Percentiles rank a stretch among this genome's conserved stretches.
These are phyloP conservation scores for Lepiota venenata DNA, from an alignment of 768 basidiomycete species.

Conservation along the genomic window DNA sequence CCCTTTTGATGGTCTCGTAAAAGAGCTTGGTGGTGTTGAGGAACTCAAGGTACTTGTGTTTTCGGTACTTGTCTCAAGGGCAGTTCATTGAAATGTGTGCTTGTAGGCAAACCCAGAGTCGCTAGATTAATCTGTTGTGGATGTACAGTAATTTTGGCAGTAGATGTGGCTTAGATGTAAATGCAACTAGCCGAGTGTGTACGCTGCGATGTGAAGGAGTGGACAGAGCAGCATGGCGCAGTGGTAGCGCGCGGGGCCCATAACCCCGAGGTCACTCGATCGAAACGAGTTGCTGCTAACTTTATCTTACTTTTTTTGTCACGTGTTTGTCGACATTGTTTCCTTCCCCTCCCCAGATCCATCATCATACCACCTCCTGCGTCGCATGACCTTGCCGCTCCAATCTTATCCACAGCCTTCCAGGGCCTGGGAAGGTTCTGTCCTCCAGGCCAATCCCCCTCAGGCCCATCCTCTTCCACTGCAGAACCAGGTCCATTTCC, in stretches of 20 bases:
- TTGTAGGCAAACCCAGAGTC: constrained; percentile 50
- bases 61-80: not conserved
- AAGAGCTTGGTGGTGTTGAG: constrained; percentile 75
- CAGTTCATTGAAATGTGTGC: constrained; percentile 27
- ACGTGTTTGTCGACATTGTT: not conserved
- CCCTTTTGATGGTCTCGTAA: constrained; percentile 71
- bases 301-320: no score
- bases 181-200: no score
- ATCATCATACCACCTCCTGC: no score
- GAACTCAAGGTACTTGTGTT: constrained; percentile 73
- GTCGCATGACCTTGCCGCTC: constrained; percentile 14
- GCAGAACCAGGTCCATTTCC: constrained; percentile 16
- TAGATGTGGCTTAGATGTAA: not conserved
- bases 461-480: constrained; percentile 14
- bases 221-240: constrained; percentile 52
- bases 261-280: constrained; percentile 66
- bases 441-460: not conserved
- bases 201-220: no score
- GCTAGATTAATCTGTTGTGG: constrained; percentile 41
- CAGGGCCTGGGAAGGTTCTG: not conserved
- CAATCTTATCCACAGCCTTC: constrained; percentile 10
- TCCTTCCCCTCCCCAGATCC: constrained; percentile 28
- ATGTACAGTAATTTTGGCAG: no score
- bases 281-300: constrained; percentile 61
- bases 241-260: constrained; percentile 57